phyloP scores from a whole-genome alignment of 1,139 yeast species.

The Kodamaea anthophila region DNA sequence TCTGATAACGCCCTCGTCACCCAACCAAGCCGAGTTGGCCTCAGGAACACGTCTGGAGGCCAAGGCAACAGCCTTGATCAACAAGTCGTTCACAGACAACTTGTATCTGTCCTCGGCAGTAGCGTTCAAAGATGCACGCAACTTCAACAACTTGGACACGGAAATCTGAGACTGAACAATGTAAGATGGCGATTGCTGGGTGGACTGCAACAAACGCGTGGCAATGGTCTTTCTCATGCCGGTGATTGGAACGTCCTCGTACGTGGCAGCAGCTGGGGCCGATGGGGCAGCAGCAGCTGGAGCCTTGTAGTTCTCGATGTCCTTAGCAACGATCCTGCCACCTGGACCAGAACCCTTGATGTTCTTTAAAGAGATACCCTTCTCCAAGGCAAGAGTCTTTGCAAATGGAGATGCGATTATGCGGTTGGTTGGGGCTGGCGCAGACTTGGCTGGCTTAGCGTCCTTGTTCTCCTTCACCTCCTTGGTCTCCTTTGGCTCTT shows the following conservation, averaged over 20 bases:
- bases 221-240: slow-evolving; percentile 95
- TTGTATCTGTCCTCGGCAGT: slow-evolving; percentile 83
- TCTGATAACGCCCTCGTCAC: slow-evolving; percentile 82
- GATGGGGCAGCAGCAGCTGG: slow-evolving; percentile 44
- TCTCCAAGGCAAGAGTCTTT: slow-evolving; percentile 86
- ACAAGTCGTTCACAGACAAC: slow-evolving; percentile 88
- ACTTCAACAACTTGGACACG: slow-evolving; percentile 84
- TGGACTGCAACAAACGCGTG: slow-evolving; percentile 77
- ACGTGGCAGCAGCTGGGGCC: slow-evolving; percentile 50
- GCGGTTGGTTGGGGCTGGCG: slow-evolving; percentile 42
- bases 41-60: slow-evolving; percentile 91
- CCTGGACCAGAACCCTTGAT: slow-evolving; percentile 91
- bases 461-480: slow-evolving; percentile 13
- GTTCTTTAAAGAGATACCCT: slow-evolving; percentile 80
- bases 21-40: slow-evolving; percentile 92
- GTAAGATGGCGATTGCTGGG: slow-evolving; percentile 84
- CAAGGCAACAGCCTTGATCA: slow-evolving; percentile 88
- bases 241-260: slow-evolving; percentile 79
- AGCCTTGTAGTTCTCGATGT: slow-evolving; percentile 65
- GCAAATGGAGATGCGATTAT: slow-evolving; percentile 95
- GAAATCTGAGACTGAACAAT: slow-evolving; percentile 82
- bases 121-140: slow-evolving; percentile 85
- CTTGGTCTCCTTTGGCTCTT: slow-evolving; percentile 19
- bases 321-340: slow-evolving; percentile 90
- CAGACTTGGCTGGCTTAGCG: slow-evolving; percentile 13